Base-by-base conservation (phyloP, 1,139 yeast species). In the Pichia sp. region DNA sequence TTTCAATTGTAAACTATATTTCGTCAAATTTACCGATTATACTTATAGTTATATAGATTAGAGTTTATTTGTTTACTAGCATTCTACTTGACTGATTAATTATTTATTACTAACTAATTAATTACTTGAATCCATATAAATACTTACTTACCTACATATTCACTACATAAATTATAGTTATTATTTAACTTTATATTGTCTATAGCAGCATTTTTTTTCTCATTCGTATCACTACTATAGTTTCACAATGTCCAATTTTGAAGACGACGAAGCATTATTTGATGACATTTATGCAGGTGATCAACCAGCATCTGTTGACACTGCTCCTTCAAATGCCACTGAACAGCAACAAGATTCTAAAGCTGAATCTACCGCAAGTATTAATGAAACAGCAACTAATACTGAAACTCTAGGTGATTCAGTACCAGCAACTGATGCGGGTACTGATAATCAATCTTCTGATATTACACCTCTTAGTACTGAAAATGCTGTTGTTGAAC, bases 191-290 rank as follows among this genome's bases (percentile, higher is more conserved):
- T 29, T 29, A 29, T 28, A 28, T n/a, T n/a, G 13, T 28, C 31
- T 28, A 28, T 28, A 28, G 31, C 15, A n/a, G 19, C 16, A 14
- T 15, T 18, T 20, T 26, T n/a, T 27, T 33, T 26, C 37, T n/a
- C 20, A 15, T 14, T 15, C 31, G 31, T n/a, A 28, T 28, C n/a
- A n/a, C n/a, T n/a, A n/a, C n/a, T n/a, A n/a, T 21, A 21, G 9
- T 6, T 19, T 8, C 28, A 31, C 10, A 14, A 44, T 45, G 48
- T 75, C 86, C 46, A 64, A 72, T 46, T 66, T 72, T 54, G 88
- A 80, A 60, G 95, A 87, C 67, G 96, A 87, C 65, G 95, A 86
- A 50, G 70, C 68, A 34, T 61, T 66, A 40, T 66, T 66, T 45
- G 70, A 66, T 46, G 71, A 66, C 44, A 65, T 66, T 52, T 66